phyloP scores from a whole-genome alignment of 148 eudicot species.

The Cornus suecica region DNA sequence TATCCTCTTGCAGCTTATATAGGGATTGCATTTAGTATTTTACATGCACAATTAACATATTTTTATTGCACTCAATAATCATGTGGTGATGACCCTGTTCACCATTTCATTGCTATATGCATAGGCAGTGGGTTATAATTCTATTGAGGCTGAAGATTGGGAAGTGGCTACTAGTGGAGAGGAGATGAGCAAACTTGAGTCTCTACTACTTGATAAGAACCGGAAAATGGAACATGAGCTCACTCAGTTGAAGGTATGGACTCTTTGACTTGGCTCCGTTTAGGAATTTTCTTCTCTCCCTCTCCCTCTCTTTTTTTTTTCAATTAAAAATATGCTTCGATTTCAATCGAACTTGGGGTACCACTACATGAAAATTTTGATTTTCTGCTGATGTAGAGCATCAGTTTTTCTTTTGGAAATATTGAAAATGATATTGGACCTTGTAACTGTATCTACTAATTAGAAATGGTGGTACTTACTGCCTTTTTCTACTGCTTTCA shows the following conservation, averaged over 20 bases:
- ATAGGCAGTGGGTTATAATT: constrained; percentile 98
- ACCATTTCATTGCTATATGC: constrained; percentile 16
- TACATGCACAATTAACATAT: background rate
- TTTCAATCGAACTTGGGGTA: background rate
- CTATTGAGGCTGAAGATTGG: constrained; percentile 99
- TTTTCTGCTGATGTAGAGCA: background rate
- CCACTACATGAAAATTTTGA: background rate
- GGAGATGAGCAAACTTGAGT: constrained; percentile 98
- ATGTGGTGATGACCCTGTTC: constrained; percentile 1
- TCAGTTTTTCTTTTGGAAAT: background rate
- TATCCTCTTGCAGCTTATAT: too few species aligned
- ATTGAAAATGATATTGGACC: background rate
- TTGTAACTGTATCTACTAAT: background rate
- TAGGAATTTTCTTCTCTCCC: background rate
- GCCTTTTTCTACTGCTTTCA: constrained; percentile 24
- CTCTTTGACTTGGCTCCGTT: background rate
- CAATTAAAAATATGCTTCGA: background rate
- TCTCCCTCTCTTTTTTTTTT: background rate
- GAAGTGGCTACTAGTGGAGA: constrained; percentile 98
- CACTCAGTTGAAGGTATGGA: constrained; percentile 82
- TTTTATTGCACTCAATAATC: background rate
- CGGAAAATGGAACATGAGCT: constrained; percentile 97
- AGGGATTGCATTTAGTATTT: background rate
- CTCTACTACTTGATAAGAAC: constrained; percentile 95
- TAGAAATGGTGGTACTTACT: background rate